phyloP scores from a whole-genome alignment of 1,284 basidiomycete genomes.

The Tylopilus orsonianus region DNA sequence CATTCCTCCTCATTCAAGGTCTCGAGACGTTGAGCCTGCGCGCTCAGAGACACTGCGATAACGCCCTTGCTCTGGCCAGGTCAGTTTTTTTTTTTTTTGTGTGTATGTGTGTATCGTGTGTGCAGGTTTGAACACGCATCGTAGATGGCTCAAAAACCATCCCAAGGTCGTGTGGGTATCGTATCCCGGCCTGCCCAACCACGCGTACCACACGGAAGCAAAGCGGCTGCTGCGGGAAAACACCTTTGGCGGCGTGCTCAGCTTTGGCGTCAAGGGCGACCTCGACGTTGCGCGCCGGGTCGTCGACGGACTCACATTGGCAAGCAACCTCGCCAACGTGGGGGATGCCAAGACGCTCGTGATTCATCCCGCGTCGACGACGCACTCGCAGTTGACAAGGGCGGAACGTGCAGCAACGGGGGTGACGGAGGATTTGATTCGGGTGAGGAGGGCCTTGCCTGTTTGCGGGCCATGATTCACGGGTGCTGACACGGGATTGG shows the following conservation, averaged over 20 bases:
- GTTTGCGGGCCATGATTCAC: too few relatives aligned
- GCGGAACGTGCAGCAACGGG: slow-evolving; percentile 72
- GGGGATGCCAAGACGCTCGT: slow-evolving; percentile 82
- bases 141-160: slow-evolving; percentile 67
- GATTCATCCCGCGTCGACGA: slow-evolving; percentile 83
- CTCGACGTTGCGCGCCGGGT: slow-evolving; percentile 59
- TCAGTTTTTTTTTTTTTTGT: slow-evolving; percentile 29
- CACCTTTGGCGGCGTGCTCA: slow-evolving; percentile 75
- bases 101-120: too few relatives aligned
- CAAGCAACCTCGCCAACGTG: slow-evolving; percentile 78
- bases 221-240: slow-evolving; percentile 57
- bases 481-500: too few relatives aligned
- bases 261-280: slow-evolving; percentile 79
- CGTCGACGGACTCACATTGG: slow-evolving; percentile 75
- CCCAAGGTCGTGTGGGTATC: slow-evolving; percentile 79
- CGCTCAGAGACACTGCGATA: slow-evolving; percentile 73
- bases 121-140: too few relatives aligned
- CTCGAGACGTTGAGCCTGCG: slow-evolving; percentile 85
- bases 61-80: slow-evolving; percentile 73
- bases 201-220: slow-evolving; percentile 64
- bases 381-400: slow-evolving; percentile 74
- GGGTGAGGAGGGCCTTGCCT: slow-evolving; percentile 56
- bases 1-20: slow-evolving; percentile 84
- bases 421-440: slow-evolving; percentile 79
- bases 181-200: slow-evolving; percentile 72